phyloP scores from a whole-genome alignment of 129 eudicot genomes.

The Glebionis coronaria region DNA sequence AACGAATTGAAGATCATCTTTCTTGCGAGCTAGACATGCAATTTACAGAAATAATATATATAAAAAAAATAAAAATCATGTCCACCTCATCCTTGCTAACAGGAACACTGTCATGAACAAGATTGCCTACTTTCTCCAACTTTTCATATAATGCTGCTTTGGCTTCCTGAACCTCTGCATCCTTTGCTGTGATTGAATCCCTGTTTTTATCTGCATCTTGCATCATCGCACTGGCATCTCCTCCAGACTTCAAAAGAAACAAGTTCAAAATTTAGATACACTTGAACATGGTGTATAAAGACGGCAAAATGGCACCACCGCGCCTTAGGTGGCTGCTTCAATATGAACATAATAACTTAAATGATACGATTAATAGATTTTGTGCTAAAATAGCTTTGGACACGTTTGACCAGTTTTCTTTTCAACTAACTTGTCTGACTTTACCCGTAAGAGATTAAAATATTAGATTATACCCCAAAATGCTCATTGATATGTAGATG shows the following conservation, averaged over 20 bases:
- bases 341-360: no score
- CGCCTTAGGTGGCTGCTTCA: no score
- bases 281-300: slow-evolving; percentile 1
- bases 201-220: slow-evolving; percentile 58
- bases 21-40: neutral
- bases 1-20: neutral
- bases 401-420: no score
- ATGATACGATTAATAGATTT: no score
- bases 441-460: no score
- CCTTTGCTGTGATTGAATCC: slow-evolving; percentile 44
- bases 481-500: no score
- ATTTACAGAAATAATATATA: neutral
- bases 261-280: slow-evolving; percentile 7
- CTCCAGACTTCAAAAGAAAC: slow-evolving; percentile 45
- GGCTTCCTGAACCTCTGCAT: slow-evolving; percentile 66
- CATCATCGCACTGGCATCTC: slow-evolving; percentile 57
- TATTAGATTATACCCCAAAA: no score
- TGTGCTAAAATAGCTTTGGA: no score
- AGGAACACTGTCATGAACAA: slow-evolving; percentile 93
- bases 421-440: no score
- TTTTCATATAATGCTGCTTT: slow-evolving; percentile 44
- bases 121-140: slow-evolving; percentile 65
- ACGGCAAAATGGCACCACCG: neutral
- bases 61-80: neutral
- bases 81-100: slow-evolving; percentile 77